A percentile compares a stretch with the other conserved stretches of the same genome.
Conservation (phyloP, 2,329 filamentous ascomycete genomes). For the Coleophoma eucalyptorum region DNA sequence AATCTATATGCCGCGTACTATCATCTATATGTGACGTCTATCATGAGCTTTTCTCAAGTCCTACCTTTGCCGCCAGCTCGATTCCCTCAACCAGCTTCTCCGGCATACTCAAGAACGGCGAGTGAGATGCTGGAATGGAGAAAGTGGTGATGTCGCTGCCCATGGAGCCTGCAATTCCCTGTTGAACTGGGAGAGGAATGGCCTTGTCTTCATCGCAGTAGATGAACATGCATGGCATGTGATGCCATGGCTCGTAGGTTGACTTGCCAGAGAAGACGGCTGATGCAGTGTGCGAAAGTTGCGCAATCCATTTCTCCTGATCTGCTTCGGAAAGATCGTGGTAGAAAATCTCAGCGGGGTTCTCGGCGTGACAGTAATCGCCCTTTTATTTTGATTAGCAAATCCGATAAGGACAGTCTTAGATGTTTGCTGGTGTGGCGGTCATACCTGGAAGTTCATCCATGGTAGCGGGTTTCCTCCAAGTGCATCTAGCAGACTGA, state of each 20-base stretch:
- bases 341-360: constrained; percentile 1
- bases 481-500: constrained; percentile 1
- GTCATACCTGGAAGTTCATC: constrained; percentile 1
- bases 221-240: constrained; percentile 2
- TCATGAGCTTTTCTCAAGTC: neutral
- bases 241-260: constrained; percentile 2
- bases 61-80: neutral
- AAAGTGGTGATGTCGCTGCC: constrained; percentile 3
- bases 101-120: constrained; percentile 1
- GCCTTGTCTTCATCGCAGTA: neutral
- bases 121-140: neutral
- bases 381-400: neutral
- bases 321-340: constrained; percentile 1
- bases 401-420: too few species aligned
- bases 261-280: constrained; percentile 1
- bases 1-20: too few species aligned
- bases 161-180: constrained; percentile 1
- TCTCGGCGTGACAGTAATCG: neutral
- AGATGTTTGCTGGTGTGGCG: neutral
- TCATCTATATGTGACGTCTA: too few species aligned
- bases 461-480: neutral
- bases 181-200: neutral
- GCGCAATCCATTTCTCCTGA: neutral
- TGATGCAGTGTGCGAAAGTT: neutral
- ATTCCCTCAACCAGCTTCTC: constrained; percentile 1